A percentile compares a stretch with the other conserved stretches of the same genome.
Conservation (phyloP, 345 rosid genomes). For the Syzygium aqueum region DNA sequence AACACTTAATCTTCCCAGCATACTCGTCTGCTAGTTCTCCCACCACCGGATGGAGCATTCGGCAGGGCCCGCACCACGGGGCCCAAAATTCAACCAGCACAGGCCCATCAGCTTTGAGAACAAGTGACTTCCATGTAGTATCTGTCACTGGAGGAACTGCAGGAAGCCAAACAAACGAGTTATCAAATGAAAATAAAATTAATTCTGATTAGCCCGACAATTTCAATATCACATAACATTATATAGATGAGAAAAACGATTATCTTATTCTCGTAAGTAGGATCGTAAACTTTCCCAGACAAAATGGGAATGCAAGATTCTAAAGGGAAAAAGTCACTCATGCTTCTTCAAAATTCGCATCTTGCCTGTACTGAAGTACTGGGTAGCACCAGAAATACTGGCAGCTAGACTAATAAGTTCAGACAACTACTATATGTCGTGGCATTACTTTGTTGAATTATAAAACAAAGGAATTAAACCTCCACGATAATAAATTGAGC, state of each 20-base stretch:
- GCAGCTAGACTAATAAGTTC: not conserved
- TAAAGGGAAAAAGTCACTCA: not conserved
- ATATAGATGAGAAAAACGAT: not conserved
- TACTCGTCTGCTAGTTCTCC: conserved; percentile 40
- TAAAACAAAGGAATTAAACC: not conserved
- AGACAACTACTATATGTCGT: not conserved
- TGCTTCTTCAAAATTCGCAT: not conserved
- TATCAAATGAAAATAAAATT: not conserved
- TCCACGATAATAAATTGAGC: not conserved
- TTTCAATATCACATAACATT: not conserved
- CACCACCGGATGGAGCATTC: conserved; percentile 43
- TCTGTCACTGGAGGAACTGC: conserved; percentile 48
- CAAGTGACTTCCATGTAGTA: conserved; percentile 44
- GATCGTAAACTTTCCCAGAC: not conserved
- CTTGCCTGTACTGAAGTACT: not conserved
- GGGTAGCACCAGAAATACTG: not conserved
- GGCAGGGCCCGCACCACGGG: conserved; percentile 65
- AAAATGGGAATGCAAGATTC: not conserved
- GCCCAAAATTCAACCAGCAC: conserved; percentile 62
- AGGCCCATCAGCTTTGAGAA: conserved; percentile 45
- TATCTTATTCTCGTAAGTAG: not conserved
- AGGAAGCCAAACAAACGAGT: not conserved
- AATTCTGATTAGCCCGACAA: not conserved
- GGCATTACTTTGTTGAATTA: not conserved
- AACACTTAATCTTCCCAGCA: conserved; percentile 35